These are phyloP conservation scores for Cytospora schulzeri DNA, from an alignment of 2,329 filamentous ascomycete species.

Conservation along the genomic window DNA sequence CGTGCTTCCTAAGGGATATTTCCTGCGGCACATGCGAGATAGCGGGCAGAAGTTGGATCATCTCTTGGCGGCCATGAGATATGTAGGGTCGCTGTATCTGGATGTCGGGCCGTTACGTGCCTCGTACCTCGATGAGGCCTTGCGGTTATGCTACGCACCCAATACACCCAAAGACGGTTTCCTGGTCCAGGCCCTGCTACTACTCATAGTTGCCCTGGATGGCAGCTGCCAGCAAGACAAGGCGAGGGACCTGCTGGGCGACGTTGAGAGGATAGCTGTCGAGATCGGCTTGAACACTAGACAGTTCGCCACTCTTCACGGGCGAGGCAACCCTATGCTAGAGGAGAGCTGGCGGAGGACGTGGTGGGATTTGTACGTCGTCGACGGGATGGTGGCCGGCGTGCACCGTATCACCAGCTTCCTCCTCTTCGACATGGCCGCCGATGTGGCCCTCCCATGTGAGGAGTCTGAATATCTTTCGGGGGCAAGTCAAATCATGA, in stretches of 20 bases:
- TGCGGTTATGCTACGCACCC: conserved; percentile 51
- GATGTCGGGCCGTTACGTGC: conserved; percentile 49
- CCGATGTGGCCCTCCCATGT: conserved; percentile 75
- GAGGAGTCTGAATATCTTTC: conserved; percentile 74
- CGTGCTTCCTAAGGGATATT: conserved; percentile 54
- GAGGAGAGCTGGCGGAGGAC: conserved; percentile 86
- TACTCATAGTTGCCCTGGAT: conserved; percentile 78
- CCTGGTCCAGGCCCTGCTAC: conserved; percentile 74
- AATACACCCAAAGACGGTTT: conserved; percentile 57
- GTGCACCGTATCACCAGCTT: conserved; percentile 74
- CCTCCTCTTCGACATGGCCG: conserved; percentile 65
- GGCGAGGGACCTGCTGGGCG: conserved; percentile 66
- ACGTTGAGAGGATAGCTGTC: conserved; percentile 71
- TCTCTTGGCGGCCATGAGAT: conserved; percentile 57
- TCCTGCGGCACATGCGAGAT: conserved; percentile 53
- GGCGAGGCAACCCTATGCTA: conserved; percentile 64
- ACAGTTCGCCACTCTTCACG: conserved; percentile 65
- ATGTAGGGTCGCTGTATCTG: conserved; percentile 59
- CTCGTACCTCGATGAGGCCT: conserved; percentile 60
- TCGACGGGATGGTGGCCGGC: conserved; percentile 82
- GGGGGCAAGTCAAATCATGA: conserved; percentile 49
- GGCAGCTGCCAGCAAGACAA: conserved; percentile 72
- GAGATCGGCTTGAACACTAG: conserved; percentile 75
- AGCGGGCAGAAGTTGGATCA: conserved; percentile 45
- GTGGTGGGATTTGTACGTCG: conserved; percentile 85